These are phyloP conservation scores for Pseudocercospora fijiensis DNA, from an alignment of 2,329 filamentous ascomycete species.

Conservation along the genomic window DNA sequence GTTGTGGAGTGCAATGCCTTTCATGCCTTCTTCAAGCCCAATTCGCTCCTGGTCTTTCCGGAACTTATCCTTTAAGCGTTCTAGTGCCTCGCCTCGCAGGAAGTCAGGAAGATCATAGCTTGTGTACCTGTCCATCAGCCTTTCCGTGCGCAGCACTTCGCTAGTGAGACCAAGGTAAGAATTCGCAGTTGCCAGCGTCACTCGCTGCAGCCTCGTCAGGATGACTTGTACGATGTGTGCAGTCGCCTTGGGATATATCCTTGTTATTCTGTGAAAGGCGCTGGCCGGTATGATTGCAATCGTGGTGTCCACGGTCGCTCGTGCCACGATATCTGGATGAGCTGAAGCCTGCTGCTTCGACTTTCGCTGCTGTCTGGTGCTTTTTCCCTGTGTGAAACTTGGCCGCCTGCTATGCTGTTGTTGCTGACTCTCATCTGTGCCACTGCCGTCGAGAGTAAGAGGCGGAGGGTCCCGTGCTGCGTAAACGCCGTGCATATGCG, in stretches of 20 bases:
- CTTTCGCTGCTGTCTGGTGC: constrained; percentile 25
- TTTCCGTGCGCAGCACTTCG: constrained; percentile 89
- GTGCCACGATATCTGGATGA: constrained; percentile 95
- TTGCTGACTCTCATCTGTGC: constrained; percentile 29
- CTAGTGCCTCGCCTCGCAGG: constrained; percentile 76
- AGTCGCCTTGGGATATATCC: constrained; percentile 92
- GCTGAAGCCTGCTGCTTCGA: constrained; percentile 64
- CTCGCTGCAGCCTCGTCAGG: constrained; percentile 85
- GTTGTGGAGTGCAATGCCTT: constrained; percentile 95
- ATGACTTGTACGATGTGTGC: constrained; percentile 98
- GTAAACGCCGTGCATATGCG: constrained; percentile 12
- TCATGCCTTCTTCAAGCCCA: constrained; percentile 75
- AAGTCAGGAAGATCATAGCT: constrained; percentile 89
- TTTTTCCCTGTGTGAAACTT: constrained; percentile 28
- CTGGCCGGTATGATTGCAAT: constrained; percentile 98
- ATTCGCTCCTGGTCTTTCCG: constrained; percentile 72
- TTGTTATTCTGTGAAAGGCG: constrained; percentile 87
- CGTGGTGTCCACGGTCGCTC: constrained; percentile 92
- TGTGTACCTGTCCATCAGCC: constrained; percentile 90
- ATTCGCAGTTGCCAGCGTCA: constrained; percentile 91
- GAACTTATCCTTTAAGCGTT: constrained; percentile 91
- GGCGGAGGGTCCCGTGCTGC: constrained; percentile 35
- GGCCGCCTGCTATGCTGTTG: constrained; percentile 28
- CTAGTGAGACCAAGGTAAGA: constrained; percentile 88
- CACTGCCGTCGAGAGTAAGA: constrained; percentile 31